phyloP scores from a whole-genome alignment of 257 asterid genomes.

The Solanum pinnatisectum region DNA sequence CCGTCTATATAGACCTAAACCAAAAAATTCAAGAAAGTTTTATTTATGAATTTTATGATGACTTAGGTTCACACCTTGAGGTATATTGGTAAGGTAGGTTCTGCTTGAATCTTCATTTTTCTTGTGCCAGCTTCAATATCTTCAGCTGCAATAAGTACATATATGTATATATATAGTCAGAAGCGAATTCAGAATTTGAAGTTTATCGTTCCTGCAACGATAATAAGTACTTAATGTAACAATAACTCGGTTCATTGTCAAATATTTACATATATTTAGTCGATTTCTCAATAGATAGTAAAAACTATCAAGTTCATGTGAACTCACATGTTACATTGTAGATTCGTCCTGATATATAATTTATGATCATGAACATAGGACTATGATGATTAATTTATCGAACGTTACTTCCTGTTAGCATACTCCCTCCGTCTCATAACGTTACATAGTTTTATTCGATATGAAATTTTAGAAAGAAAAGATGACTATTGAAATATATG shows the following conservation, averaged over 20 bases:
- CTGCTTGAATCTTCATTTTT: slow-evolving; percentile 62
- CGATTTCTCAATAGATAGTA: background rate
- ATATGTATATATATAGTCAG: background rate
- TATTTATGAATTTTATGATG: background rate
- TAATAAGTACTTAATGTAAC: background rate
- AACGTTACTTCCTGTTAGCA: background rate
- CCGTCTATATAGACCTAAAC: background rate
- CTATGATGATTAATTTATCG: background rate
- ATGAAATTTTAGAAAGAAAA: background rate
- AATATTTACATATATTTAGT: background rate
- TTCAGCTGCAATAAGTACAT: slow-evolving; percentile 40
- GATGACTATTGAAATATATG: background rate
- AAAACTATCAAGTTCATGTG: background rate
- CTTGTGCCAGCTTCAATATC: slow-evolving; percentile 78
- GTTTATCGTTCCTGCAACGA: background rate
- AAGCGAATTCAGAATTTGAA: background rate
- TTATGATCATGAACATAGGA: background rate
- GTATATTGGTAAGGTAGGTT: slow-evolving; percentile 79
- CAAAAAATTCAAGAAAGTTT: background rate
- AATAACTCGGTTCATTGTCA: background rate
- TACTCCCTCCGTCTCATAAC: background rate
- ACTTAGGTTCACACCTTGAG: slow-evolving; percentile 71
- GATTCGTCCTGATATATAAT: background rate
- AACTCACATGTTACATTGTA: background rate
- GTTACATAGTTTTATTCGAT: background rate